phyloP scores from a whole-genome alignment of 768 basidiomycete species.

The Chiua virens region DNA sequence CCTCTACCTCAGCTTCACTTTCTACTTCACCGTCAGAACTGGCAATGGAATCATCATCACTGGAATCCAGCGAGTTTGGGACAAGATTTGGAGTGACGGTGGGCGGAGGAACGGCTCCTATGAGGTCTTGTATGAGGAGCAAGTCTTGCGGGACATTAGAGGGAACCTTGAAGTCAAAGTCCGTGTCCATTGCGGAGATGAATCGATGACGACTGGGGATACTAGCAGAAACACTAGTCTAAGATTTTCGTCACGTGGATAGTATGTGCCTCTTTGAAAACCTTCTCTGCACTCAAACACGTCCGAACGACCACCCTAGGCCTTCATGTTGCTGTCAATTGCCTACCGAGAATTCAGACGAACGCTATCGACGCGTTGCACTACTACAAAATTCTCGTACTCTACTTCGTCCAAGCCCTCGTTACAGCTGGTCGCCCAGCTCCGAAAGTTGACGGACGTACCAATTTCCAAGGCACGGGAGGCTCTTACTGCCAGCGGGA shows the following conservation, averaged over 20 bases:
- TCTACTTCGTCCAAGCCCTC: slow-evolving; percentile 61
- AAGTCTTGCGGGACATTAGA: slow-evolving; percentile 69
- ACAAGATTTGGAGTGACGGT: background rate
- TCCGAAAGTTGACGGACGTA: slow-evolving; percentile 78
- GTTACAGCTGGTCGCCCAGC: slow-evolving; percentile 77
- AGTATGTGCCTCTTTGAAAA: background rate
- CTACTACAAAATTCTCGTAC: slow-evolving; percentile 35
- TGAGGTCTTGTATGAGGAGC: slow-evolving; percentile 66
- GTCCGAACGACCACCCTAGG: background rate
- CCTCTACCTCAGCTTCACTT: slow-evolving; percentile 76
- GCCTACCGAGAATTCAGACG: slow-evolving; percentile 3
- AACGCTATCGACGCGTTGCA: background rate
- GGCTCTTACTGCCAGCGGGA: slow-evolving; percentile 72
- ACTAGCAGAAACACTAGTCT: background rate
- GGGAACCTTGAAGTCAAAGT: slow-evolving; percentile 56
- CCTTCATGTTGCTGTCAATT: slow-evolving; percentile 17
- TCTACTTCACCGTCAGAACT: slow-evolving; percentile 54
- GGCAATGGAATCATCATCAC: slow-evolving; percentile 50
- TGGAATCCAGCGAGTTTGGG: slow-evolving; percentile 12
- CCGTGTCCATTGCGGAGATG: slow-evolving; percentile 17
- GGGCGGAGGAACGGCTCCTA: slow-evolving; percentile 38
- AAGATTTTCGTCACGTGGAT: slow-evolving; percentile 24
- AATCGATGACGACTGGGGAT: too few species aligned
- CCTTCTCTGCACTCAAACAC: background rate
- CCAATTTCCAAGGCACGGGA: slow-evolving; percentile 88